phyloP scores from a whole-genome alignment of 2,329 filamentous ascomycete genomes.

The Neonectria magnoliae region DNA sequence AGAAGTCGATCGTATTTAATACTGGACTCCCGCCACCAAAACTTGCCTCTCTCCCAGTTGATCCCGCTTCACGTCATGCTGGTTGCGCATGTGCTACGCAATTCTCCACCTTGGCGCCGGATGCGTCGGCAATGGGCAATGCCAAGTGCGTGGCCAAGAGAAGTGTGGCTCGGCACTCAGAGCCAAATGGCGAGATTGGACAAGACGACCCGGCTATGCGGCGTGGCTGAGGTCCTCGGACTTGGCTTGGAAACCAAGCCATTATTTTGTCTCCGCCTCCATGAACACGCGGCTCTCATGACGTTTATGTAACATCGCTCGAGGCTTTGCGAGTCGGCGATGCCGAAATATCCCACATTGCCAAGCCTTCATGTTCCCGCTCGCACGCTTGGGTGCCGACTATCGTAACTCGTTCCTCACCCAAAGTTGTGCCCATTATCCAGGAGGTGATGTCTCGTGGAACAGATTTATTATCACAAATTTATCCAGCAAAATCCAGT shows the following conservation, averaged over 20 bases:
- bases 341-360: constrained; percentile 1
- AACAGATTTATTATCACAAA: too few relatives aligned
- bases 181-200: background rate
- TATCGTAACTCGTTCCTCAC: too few relatives aligned
- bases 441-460: background rate
- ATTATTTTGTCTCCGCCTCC: background rate
- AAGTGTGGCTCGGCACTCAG: constrained; percentile 17
- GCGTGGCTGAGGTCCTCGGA: constrained; percentile 8
- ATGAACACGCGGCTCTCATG: constrained; percentile 2
- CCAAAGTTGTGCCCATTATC: background rate
- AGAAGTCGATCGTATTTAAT: constrained; percentile 16
- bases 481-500: background rate
- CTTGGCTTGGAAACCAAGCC: background rate
- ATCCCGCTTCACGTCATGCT: constrained; percentile 2
- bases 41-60: background rate
- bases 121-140: constrained; percentile 15
- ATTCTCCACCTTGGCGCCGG: constrained; percentile 19
- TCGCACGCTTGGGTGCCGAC: too few relatives aligned
- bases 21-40: background rate
- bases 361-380: background rate
- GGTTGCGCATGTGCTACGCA: constrained; percentile 10
- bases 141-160: constrained; percentile 5
- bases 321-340: background rate
- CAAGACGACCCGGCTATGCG: constrained; percentile 13
- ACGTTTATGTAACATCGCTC: background rate